Evolutionary conservation across 1,284 basidiomycete species (phyloP), one percentile per base, ranked within the genome.

Genomic region (Irpex lacteus): DNA sequence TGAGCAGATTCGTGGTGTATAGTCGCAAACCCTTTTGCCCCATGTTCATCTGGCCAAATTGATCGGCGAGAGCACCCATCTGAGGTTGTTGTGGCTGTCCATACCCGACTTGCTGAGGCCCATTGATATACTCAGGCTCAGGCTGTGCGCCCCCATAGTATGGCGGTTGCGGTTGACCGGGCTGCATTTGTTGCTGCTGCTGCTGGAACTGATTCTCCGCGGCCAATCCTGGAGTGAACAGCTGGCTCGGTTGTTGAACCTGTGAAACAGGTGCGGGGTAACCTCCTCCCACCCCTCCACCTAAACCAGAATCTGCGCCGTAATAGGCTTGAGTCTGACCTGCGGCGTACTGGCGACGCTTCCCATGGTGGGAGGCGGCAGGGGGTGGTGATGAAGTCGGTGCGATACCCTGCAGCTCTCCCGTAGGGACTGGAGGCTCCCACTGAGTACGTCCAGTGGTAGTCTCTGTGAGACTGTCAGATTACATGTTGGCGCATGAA

Each of bases 291-390:
- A 34, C 32, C 1, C 32, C 72, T 58, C 58, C 61, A 53, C 53
- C 38, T 5, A 78, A 68, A 9, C 72, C 71, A 40, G 83, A 82
- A 34, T 67, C 68, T 19, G 79, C 74, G 38, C 90, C 89, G 69
- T 92, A 92, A 76, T 96, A 96, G 2, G 86, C 90, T 72, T 95
- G 91, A 2, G 92, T 94, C 76, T 96, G 92, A 9, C 91, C 93
- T 5, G 92, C 87, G 58, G 95, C 95, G 77, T 97, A 97, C 76
- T 96, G 94, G 60, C 95, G 88, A 69, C 94, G 87, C 79, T 93
- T 95, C 32, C 81, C 77, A 37, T 82, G 78, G 18, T 71, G 72
- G 32, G 63, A 65, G 64, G 69, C 74, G 38, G 67, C 79, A 37
- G 77, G 79, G 52, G 79, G 82, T 32, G 79, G 79, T 26, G 69